A percentile compares a stretch with the other conserved stretches of the same genome.
Evolutionary conservation across 1,284 basidiomycete genomes (phyloP).

Genomic region (Erythrobasidium hasegawianum): DNA sequence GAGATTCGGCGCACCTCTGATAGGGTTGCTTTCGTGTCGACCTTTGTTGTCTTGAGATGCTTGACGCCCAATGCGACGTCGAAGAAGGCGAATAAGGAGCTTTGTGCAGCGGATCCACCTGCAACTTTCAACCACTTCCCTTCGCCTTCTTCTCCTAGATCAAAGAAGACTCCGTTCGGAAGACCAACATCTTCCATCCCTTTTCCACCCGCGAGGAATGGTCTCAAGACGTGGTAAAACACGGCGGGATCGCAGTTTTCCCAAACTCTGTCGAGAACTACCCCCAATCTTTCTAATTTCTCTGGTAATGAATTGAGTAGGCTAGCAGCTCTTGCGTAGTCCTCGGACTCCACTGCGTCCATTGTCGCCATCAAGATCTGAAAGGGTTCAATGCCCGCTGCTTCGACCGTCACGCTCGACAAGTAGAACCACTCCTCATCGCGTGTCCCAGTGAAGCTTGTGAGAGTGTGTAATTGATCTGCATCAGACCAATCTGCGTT

Average conservation of each 20-base stretch:
- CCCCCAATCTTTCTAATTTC: neutral
- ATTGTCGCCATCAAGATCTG: neutral
- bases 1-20: too few relatives aligned
- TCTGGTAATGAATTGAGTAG: neutral
- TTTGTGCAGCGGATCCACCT: neutral
- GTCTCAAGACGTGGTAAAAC: slow-evolving; percentile 5
- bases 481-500: neutral
- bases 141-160: neutral
- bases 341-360: neutral
- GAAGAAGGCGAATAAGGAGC: neutral
- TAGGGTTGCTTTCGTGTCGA: neutral
- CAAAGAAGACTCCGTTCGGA: neutral
- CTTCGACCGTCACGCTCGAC: neutral
- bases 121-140: neutral
- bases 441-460: neutral
- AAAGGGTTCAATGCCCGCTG: neutral
- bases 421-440: slow-evolving; percentile 10
- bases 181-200: neutral
- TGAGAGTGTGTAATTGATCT: neutral
- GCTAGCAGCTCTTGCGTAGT: neutral
- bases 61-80: slow-evolving; percentile 2
- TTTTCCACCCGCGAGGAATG: neutral
- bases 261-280: slow-evolving; percentile 1
- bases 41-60: slow-evolving; percentile 1
- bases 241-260: neutral